Percentiles rank a stretch among this genome's conserved stretches.
Conservation (phyloP, 139 green algal genomes). For the Pleodorina starrii region DNA sequence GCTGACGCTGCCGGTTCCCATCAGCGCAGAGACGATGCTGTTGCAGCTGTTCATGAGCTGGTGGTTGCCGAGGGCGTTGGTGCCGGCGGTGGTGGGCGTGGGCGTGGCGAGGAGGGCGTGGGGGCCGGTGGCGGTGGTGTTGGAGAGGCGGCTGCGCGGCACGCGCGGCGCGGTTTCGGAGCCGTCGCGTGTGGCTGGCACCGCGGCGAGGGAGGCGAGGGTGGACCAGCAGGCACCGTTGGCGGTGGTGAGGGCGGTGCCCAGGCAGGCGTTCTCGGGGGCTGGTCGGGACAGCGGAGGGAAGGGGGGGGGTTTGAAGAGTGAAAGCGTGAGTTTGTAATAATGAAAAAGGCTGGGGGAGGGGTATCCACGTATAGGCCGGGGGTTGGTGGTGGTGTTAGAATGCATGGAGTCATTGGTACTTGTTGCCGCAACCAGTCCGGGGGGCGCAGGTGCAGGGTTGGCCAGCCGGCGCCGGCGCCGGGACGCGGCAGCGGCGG, state of each 20-base stretch:
- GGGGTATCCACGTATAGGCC: no score
- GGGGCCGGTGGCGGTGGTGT: neutral
- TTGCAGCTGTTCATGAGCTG: neutral
- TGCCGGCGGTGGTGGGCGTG: neutral
- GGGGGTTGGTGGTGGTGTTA: no score
- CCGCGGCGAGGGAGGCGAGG: neutral
- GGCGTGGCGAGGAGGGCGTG: neutral
- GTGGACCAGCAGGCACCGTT: neutral
- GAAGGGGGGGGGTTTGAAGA: no score
- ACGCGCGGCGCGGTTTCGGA: neutral
- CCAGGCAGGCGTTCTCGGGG: neutral
- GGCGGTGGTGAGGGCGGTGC: neutral
- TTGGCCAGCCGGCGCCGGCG: no score
- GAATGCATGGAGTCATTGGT: no score
- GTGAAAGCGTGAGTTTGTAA: no score
- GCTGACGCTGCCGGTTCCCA: neutral
- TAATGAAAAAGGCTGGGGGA: no score
- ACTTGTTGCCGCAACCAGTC: no score
- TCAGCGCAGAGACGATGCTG: neutral
- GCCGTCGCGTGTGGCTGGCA: neutral
- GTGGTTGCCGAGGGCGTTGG: no score
- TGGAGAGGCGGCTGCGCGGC: constrained; percentile 7
- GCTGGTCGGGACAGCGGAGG: neutral
- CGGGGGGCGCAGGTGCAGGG: no score
- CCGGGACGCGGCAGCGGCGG: no score